Evolutionary conservation across 805 yeast species (phyloP).

Genomic region (Isabelozyma heimii): DNA sequence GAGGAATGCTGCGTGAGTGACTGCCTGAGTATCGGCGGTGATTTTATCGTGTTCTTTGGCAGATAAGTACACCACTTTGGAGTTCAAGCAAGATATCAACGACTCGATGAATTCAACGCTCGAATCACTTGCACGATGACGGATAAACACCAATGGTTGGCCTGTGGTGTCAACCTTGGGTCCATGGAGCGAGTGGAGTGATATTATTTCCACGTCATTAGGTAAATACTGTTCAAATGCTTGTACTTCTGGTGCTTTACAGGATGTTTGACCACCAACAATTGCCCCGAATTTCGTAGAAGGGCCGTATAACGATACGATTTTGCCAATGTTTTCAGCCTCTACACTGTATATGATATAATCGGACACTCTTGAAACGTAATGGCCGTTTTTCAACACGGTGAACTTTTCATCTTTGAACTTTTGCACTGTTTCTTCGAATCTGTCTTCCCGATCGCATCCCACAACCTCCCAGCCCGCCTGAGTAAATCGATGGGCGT

Average conservation of each 20-base stretch:
- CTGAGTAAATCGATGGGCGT: conserved; percentile 71
- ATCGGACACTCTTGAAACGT: conserved; percentile 78
- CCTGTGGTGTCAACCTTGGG: conserved; percentile 87
- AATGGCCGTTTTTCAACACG: conserved; percentile 75
- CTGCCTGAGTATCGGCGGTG: conserved; percentile 98
- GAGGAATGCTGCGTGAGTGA: conserved; percentile 94
- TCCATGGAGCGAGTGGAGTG: conserved; percentile 92
- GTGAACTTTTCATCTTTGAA: conserved; percentile 45
- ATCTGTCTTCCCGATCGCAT: conserved; percentile 75
- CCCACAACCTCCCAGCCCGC: conserved; percentile 92
- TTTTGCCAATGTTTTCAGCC: conserved; percentile 75
- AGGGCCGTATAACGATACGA: conserved; percentile 78
- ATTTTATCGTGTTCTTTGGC: conserved; percentile 92
- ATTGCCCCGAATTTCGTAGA: conserved; percentile 83
- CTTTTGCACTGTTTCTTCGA: conserved; percentile 40
- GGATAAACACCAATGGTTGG: conserved; percentile 86
- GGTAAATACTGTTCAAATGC: conserved; percentile 83
- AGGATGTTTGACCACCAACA: conserved; percentile 98
- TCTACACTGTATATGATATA: conserved; percentile 89
- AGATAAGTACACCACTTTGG: conserved; percentile 71
- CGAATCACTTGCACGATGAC: conserved; percentile 61
- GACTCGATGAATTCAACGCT: conserved; percentile 60
- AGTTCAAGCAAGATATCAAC: conserved; percentile 68
- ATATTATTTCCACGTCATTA: conserved; percentile 73
- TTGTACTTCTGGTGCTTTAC: conserved; percentile 84